phyloP scores from a whole-genome alignment of 2,329 filamentous ascomycete species.

The Metarhizium album region DNA sequence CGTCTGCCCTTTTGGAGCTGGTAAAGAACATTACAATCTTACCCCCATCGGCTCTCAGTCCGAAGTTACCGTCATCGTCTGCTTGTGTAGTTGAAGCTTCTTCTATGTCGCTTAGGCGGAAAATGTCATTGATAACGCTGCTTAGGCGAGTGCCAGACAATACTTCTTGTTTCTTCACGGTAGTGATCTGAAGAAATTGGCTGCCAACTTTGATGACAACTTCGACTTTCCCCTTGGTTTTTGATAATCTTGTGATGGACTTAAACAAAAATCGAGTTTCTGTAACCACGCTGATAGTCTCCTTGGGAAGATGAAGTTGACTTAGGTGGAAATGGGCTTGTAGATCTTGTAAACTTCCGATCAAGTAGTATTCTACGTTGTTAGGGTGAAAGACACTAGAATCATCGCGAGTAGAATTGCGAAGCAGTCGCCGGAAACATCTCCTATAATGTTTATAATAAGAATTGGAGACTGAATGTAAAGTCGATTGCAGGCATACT shows the following conservation, averaged over 20 bases:
- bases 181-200: constrained; percentile 61
- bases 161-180: constrained; percentile 57
- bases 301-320: constrained; percentile 56
- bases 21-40: constrained; percentile 65
- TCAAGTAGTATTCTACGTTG: constrained; percentile 55
- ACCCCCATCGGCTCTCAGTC: constrained; percentile 55
- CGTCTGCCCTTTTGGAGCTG: constrained; percentile 51
- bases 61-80: constrained; percentile 58
- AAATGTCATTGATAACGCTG: constrained; percentile 59
- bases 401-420: constrained; percentile 51
- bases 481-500: constrained; percentile 7
- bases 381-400: constrained; percentile 49
- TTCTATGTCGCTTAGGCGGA: constrained; percentile 56
- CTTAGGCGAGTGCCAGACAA: constrained; percentile 50
- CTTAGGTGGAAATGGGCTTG: constrained; percentile 57
- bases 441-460: constrained; percentile 30
- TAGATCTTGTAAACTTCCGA: constrained; percentile 54
- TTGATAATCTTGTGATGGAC: constrained; percentile 53
- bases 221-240: constrained; percentile 60
- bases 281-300: constrained; percentile 57
- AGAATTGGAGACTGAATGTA: background rate
- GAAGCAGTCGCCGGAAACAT: constrained; percentile 53
- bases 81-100: constrained; percentile 50
- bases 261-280: constrained; percentile 57
- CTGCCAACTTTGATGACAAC: constrained; percentile 58